Conservation (phyloP, 257 asterid species). For the Sherardia arvensis region DNA sequence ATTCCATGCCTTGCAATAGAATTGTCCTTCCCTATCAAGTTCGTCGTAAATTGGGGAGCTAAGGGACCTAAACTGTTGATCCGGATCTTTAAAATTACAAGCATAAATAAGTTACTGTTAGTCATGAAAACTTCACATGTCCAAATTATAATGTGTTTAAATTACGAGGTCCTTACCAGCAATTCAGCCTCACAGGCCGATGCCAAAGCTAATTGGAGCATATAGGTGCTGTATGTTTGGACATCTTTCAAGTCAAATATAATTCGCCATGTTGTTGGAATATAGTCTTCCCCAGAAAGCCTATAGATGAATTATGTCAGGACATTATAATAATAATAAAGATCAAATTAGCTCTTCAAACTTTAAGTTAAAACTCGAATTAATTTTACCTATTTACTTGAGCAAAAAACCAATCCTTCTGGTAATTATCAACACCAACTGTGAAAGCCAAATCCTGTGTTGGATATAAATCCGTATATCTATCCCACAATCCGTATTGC, state of each 20-base stretch:
- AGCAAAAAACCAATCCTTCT: conserved; percentile 76
- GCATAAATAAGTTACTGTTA: no score
- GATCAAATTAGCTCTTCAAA: neutral
- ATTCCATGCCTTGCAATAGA: conserved; percentile 85
- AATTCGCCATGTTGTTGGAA: conserved; percentile 76
- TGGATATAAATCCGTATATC: conserved; percentile 71
- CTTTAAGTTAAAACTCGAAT: neutral
- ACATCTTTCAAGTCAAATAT: conserved; percentile 35
- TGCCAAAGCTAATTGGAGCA: conserved; percentile 63
- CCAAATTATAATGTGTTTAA: neutral
- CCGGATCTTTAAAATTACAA: conserved; percentile 29
- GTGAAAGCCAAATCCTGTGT: conserved; percentile 50
- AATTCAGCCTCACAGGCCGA: conserved; percentile 67
- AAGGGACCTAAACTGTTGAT: conserved; percentile 25
- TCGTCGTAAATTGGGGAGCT: conserved; percentile 39
- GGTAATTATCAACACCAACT: conserved; percentile 35
- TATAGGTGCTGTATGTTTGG: conserved; percentile 33
- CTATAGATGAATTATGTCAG: conserved; percentile 19
- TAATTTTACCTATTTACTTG: conserved; percentile 57
- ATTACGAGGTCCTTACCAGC: conserved; percentile 28
- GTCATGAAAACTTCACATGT: neutral
- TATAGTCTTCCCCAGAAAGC: conserved; percentile 41
- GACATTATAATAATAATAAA: neutral
- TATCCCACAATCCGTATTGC: conserved; percentile 91
- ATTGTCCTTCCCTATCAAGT: conserved; percentile 63